Conservation (phyloP, 352 stramenopile species). For the Phytophthora nicotianae region DNA sequence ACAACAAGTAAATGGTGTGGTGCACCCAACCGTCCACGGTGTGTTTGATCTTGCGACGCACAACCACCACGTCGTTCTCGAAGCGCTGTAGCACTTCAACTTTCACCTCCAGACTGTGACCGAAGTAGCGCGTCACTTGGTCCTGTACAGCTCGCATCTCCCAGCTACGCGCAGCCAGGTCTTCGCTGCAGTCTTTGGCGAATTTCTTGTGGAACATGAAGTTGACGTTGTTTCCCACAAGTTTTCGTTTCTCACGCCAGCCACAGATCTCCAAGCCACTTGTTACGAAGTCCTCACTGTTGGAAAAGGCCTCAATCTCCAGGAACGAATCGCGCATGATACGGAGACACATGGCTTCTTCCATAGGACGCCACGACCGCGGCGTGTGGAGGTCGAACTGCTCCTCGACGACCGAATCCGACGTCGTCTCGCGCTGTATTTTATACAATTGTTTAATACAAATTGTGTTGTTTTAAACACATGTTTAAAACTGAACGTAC, state of each 20-base stretch:
- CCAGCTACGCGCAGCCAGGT: conserved; percentile 52
- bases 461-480: background rate
- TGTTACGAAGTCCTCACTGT: conserved; percentile 52
- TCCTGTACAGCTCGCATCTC: conserved; percentile 62
- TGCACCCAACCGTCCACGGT: conserved; percentile 60
- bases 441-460: conserved; percentile 5
- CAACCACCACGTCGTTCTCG: conserved; percentile 55
- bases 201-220: conserved; percentile 72
- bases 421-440: conserved; percentile 41
- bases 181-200: conserved; percentile 55
- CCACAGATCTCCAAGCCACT: conserved; percentile 63
- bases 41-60: conserved; percentile 63
- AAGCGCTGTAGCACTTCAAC: conserved; percentile 62
- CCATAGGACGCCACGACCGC: conserved; percentile 44
- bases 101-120: conserved; percentile 52
- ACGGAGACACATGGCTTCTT: conserved; percentile 41
- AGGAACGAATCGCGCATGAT: conserved; percentile 61
- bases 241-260: conserved; percentile 66
- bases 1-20: conserved; percentile 75
- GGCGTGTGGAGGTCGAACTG: conserved; percentile 39
- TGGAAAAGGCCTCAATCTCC: conserved; percentile 55
- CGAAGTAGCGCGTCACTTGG: conserved; percentile 63
- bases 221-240: conserved; percentile 55
- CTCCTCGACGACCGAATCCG: conserved; percentile 21
- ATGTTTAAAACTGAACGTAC: conserved; percentile 49